phyloP scores from a whole-genome alignment of 352 stramenopile species.

The Phytophthora cryptogea region DNA sequence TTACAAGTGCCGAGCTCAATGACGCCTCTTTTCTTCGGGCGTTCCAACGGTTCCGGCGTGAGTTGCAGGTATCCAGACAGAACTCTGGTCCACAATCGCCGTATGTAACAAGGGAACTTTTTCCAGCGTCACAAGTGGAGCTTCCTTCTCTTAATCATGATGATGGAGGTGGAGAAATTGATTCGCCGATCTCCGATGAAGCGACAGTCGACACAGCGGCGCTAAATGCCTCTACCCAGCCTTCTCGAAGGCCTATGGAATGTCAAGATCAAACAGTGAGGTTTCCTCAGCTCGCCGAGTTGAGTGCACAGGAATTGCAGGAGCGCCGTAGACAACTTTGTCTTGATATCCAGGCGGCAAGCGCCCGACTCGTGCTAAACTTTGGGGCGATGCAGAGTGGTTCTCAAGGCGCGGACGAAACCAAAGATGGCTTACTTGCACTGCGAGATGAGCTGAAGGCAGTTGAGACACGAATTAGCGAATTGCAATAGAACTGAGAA shows the following conservation, averaged over 20 bases:
- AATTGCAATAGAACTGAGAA: background rate
- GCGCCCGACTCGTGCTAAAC: constrained; percentile 48
- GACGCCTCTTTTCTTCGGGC: constrained; percentile 56
- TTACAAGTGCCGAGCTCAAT: constrained; percentile 60
- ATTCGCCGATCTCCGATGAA: background rate
- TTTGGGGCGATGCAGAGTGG: constrained; percentile 19
- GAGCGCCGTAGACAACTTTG: constrained; percentile 50
- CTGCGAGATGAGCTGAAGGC: constrained; percentile 34
- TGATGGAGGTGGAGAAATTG: background rate
- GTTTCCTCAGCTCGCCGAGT: constrained; percentile 14
- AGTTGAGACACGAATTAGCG: constrained; percentile 19
- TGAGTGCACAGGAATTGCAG: constrained; percentile 28
- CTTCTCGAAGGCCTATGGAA: background rate
- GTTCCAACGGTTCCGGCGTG: constrained; percentile 50
- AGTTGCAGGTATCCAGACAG: constrained; percentile 30
- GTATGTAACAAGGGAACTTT: constrained; percentile 28
- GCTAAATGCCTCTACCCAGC: background rate
- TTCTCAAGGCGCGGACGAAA: constrained; percentile 14
- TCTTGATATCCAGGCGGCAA: constrained; percentile 57
- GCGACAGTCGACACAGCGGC: background rate
- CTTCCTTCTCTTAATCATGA: background rate
- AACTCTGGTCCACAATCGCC: constrained; percentile 9
- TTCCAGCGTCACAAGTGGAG: constrained; percentile 4
- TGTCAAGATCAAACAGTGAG: background rate
- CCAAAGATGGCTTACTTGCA: constrained; percentile 17